Conservation (phyloP, 2,329 filamentous ascomycete genomes). For the Neospermospora avenae region DNA sequence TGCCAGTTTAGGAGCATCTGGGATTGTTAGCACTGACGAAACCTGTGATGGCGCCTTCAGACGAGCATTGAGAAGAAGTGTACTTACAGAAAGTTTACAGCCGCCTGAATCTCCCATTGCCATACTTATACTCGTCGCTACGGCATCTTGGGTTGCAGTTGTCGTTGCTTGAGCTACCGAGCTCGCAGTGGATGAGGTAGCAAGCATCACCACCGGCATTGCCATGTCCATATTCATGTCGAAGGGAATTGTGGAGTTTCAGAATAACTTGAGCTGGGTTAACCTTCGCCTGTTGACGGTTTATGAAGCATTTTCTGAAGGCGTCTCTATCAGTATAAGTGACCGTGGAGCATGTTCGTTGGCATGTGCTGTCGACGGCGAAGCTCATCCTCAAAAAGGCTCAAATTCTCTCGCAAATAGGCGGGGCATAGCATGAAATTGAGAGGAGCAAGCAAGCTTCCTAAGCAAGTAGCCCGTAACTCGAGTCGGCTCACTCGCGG, state of each 20-base stretch:
- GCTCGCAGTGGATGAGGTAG: neutral
- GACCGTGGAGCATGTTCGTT: neutral
- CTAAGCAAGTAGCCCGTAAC: neutral
- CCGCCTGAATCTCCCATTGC: constrained; percentile 17
- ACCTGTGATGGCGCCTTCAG: neutral
- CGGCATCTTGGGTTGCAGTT: neutral
- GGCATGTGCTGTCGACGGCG: neutral
- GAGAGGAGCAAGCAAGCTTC: neutral
- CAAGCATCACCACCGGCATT: neutral
- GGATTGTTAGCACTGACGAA: neutral
- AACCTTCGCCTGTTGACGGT: neutral
- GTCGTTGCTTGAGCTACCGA: neutral
- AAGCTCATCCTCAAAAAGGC: constrained; percentile 10
- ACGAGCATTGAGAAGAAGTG: neutral
- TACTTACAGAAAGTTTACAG: constrained; percentile 26
- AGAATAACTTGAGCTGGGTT: neutral
- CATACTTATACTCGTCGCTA: constrained; percentile 6
- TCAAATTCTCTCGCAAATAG: constrained; percentile 14
- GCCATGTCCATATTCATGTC: constrained; percentile 9
- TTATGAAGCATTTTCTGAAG: neutral
- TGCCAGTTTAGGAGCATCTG: constrained; percentile 31
- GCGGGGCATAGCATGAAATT: neutral
- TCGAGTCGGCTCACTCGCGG: neutral
- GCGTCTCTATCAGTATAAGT: neutral
- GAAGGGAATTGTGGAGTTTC: neutral